Evolutionary conservation across 2,329 filamentous ascomycete species (phyloP), one percentile per base, ranked within the genome.

Genomic region (Penicillium sp.): DNA sequence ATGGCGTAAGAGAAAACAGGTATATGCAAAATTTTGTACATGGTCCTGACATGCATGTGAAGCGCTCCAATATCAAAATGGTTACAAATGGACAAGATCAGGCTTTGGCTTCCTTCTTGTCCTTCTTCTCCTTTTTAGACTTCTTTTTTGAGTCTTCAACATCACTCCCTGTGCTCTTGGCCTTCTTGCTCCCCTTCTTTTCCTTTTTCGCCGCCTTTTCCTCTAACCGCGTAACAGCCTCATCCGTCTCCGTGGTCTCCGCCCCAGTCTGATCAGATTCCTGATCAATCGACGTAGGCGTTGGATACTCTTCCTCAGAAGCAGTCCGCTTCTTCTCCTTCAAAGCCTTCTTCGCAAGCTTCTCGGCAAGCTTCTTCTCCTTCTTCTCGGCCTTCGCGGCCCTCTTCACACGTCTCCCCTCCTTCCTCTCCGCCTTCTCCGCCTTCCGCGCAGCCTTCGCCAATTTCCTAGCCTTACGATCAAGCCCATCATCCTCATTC

Each of bases 71-170:
- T 17, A 42, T 58, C 22, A 44, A 59, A 49, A 41, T 43, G 8
- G 11, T 26, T 9, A 26, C 33, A 85, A 77, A 76, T 50, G 80
- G 64, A 25, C 36, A 48, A 48, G 43, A 59, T 59, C 54, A 62
- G 45, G 52, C 47, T 36, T 37, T 48, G 16, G 51, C 43, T 33
- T 55, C 56, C 35, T 43, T 61, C 52, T 62, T 63, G n/a, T 60
- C 62, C 62, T 75, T 64, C 75, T 75, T 69, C 74, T 78, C 55
- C 74, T 76, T 64, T 66, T 78, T 75, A 49, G 74, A 74, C 62
- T 79, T 83, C 54, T 81, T 80, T 57, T 81, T 78, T 5, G 60
- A 54, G 43, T 61, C 62, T 4, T 68, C 67, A 38, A n/a, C 28
- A 17, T 50, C 36, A 16, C 10, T 16, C 10, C n/a, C 48, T 26